Evolutionary conservation across 345 rosid species (phyloP), one percentile per base, ranked within the genome.

Genomic region (Firmiana major): DNA sequence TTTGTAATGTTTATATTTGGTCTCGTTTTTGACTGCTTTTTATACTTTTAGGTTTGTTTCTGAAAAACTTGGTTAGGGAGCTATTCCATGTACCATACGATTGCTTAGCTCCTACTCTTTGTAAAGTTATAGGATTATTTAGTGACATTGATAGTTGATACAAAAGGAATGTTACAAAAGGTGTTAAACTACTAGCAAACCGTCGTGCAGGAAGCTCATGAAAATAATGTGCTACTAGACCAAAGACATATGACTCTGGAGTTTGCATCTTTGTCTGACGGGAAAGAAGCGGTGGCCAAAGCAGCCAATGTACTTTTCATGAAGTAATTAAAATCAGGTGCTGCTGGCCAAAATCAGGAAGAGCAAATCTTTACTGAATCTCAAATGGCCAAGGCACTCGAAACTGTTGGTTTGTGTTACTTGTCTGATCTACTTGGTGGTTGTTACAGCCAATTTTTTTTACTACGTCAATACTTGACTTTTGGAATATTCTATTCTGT

Each of bases 211-310:
- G 97, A 91, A 55, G 73, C 49, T 75, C 78, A 48, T 75, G 85
- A 84, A 66, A 83, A 77, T 53, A 77, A 86, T 75, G 43, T 45
- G 26, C 78, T 71, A 2, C 73, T 63, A 63, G 82, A 80, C 13
- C 48, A 28, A 71, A 83, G 87, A 40, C 71, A 42, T 36, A 84
- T 88, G 83, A 85, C 78, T 40, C 40, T 95, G 71, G 99, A 93
- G 76, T 89, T 93, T 67, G 84, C 86, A 75, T 96, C 99, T 22
- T 74, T 77, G 26, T 86, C 95, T 6, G 93, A 92, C 81, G 93
- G 93, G 58, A 96, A 93, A 86, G 97, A 90, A 82, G 94, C 97
- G 62, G 83, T 96, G 55, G 88, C 83, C 55, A 92, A 86, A 83
- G 99, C 97, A 71, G 97, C 98, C 72, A 96, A 93, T 81, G 70